These are phyloP conservation scores for Phytophthora multivora DNA, from an alignment of 352 stramenopile genomes.

Conservation along the genomic window DNA sequence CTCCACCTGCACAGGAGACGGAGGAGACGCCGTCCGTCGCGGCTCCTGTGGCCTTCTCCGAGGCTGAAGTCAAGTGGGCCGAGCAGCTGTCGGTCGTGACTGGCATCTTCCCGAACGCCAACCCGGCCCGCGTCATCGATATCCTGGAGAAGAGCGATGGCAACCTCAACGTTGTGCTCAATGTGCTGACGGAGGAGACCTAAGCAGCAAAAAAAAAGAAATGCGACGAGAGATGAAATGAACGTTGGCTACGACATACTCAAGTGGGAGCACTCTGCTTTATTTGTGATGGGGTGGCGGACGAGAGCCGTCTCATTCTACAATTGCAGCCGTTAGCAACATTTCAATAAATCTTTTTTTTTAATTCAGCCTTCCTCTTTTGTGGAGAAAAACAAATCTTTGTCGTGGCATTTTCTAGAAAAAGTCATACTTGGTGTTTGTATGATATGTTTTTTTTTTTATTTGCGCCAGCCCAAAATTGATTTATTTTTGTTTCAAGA, in stretches of 20 bases:
- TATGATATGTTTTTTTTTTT: constrained; percentile 1
- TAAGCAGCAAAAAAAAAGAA: constrained; percentile 10
- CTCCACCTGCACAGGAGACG: constrained; percentile 26
- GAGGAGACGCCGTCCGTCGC: constrained; percentile 28
- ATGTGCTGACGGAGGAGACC: constrained; percentile 72
- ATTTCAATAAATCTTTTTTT: constrained; percentile 27
- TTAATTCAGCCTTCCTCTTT: constrained; percentile 3
- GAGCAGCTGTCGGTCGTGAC: constrained; percentile 68
- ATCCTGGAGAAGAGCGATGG: constrained; percentile 67
- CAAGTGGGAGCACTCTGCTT: neutral
- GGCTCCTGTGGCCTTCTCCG: constrained; percentile 51
- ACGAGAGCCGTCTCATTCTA: neutral
- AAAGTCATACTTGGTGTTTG: constrained; percentile 17
- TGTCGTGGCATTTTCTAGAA: constrained; percentile 6
- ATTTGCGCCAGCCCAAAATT: constrained; percentile 1
- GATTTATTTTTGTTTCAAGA: neutral
- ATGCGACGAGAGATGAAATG: neutral
- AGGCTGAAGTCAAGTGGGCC: constrained; percentile 74
- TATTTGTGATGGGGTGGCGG: neutral
- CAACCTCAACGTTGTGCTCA: constrained; percentile 77
- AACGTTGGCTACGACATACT: neutral
- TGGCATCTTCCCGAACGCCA: constrained; percentile 69
- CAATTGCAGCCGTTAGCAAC: neutral
- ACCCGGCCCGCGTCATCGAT: constrained; percentile 48
- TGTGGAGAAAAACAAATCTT: neutral